Evolutionary conservation across 1,284 basidiomycete genomes (phyloP).

Genomic region (Cutaneotrichosporon mucoides): DNA sequence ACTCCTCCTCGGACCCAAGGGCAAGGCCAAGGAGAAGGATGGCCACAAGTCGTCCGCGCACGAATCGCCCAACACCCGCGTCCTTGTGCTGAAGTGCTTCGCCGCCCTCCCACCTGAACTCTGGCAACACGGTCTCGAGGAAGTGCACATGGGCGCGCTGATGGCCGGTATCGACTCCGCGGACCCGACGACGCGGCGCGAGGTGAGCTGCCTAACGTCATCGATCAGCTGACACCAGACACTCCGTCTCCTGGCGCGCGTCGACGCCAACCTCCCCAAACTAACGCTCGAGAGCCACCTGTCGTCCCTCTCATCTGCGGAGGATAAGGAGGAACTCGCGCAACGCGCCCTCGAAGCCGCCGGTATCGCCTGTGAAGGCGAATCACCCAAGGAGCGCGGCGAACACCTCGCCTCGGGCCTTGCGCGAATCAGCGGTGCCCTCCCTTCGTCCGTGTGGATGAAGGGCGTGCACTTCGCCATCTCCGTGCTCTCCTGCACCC

Average conservation of each 20-base stretch:
- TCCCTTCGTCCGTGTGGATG: constrained; percentile 20
- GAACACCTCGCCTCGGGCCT: constrained; percentile 9
- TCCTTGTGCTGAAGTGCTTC: constrained; percentile 38
- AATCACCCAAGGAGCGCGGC: constrained; percentile 1
- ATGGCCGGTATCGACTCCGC: constrained; percentile 40
- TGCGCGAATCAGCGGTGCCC: constrained; percentile 2
- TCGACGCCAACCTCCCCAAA: constrained; percentile 19
- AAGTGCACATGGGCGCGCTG: constrained; percentile 36
- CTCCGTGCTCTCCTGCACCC: constrained; percentile 9
- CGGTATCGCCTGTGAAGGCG: constrained; percentile 13
- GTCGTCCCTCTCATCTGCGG: not conserved
- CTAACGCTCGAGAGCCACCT: constrained; percentile 13
- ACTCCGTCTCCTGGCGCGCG: constrained; percentile 23
- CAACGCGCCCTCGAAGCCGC: constrained; percentile 30
- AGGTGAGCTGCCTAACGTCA: constrained; percentile 20
- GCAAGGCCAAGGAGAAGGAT: constrained; percentile 7
- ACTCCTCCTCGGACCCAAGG: constrained; percentile 8
- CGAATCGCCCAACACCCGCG: constrained; percentile 30
- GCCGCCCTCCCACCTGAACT: constrained; percentile 17
- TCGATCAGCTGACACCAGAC: constrained; percentile 23
- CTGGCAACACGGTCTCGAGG: constrained; percentile 33
- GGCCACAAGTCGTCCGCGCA: too few relatives aligned
- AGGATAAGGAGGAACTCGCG: constrained; percentile 23
- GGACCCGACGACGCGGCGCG: constrained; percentile 33
- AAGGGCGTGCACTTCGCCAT: constrained; percentile 18